Evolutionary conservation across 2,329 filamentous ascomycete genomes (phyloP).

Genomic region (Fusarium devonianum): DNA sequence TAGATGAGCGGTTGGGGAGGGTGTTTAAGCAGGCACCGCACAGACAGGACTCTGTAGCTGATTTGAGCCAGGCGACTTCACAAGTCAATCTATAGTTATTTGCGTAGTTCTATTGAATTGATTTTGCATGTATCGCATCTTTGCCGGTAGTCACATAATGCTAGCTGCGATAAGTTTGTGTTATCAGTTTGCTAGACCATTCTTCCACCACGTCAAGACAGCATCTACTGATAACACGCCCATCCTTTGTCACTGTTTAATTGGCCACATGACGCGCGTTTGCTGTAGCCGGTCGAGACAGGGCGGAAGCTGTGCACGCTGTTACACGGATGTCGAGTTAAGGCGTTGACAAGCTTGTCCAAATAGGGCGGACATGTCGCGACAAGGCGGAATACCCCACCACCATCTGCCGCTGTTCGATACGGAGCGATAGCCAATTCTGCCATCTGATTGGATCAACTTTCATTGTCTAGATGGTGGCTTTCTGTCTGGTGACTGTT

Average conservation of each 20-base stretch:
- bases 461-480: slow-evolving; percentile 4
- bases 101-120: neutral
- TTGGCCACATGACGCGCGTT: neutral
- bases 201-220: too few relatives aligned
- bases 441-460: slow-evolving; percentile 13
- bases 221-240: too few relatives aligned
- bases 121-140: too few relatives aligned
- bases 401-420: slow-evolving; percentile 14
- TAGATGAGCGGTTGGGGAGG: slow-evolving; percentile 59
- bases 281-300: neutral
- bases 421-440: neutral
- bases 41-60: neutral
- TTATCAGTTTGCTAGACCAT: too few relatives aligned
- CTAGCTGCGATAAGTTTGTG: too few relatives aligned
- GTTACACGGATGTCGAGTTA: slow-evolving; percentile 27
- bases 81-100: neutral
- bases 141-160: too few relatives aligned
- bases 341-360: slow-evolving; percentile 30
- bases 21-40: slow-evolving; percentile 23
- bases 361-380: slow-evolving; percentile 32
- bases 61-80: neutral
- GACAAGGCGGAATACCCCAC: slow-evolving; percentile 32
- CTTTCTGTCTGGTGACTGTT: slow-evolving; percentile 11
- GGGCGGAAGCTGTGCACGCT: too few relatives aligned
- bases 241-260: too few relatives aligned